Conservation (phyloP, 2,329 filamentous ascomycete species). For the Stemphylium beticola region DNA sequence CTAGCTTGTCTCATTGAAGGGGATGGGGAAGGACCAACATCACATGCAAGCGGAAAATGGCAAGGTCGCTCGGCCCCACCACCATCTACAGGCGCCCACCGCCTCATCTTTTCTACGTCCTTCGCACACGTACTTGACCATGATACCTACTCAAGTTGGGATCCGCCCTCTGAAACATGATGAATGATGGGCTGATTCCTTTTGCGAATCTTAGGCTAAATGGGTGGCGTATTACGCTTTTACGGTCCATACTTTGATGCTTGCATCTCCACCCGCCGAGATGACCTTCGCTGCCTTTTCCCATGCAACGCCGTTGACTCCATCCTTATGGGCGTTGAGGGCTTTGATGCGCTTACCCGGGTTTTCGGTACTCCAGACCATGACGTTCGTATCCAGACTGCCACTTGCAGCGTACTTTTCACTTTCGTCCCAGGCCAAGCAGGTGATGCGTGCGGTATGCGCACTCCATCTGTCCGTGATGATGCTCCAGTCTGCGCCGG, state of each 20-base stretch:
- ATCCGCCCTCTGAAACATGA: neutral
- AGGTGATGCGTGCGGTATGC: conserved; percentile 71
- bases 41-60: conserved; percentile 6
- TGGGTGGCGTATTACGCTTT: conserved; percentile 24
- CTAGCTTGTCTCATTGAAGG: neutral
- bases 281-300: conserved; percentile 69
- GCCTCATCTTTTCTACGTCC: conserved; percentile 14
- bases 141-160: neutral
- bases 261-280: conserved; percentile 84
- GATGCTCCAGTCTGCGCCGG: conserved; percentile 69
- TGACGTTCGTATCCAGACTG: conserved; percentile 87
- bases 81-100: neutral
- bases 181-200: neutral
- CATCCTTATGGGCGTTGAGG: conserved; percentile 92
- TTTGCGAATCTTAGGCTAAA: neutral
- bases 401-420: conserved; percentile 83
- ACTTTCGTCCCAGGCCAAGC: conserved; percentile 75
- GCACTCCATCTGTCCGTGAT: conserved; percentile 81
- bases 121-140: neutral
- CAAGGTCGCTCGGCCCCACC: conserved; percentile 3
- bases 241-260: conserved; percentile 82
- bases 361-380: conserved; percentile 85
- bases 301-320: conserved; percentile 88
- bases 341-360: conserved; percentile 86
- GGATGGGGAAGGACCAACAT: neutral